A percentile compares a stretch with the other conserved stretches of the same genome.
Evolutionary conservation across 139 green algal species (phyloP).

Genomic region (Auxenochlorella protothecoides): DNA sequence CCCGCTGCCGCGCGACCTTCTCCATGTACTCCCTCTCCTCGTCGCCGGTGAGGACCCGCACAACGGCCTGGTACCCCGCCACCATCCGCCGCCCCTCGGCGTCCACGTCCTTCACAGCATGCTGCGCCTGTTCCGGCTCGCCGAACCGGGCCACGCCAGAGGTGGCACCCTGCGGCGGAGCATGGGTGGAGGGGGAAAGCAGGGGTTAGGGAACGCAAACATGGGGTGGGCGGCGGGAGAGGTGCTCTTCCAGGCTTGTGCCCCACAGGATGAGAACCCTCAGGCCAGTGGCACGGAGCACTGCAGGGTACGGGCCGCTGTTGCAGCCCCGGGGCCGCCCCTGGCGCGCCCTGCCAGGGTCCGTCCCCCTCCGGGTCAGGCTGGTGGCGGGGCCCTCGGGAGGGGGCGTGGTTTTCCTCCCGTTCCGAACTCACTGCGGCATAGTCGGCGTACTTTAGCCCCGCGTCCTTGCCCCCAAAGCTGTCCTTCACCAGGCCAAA

Average conservation of each 20-base stretch:
- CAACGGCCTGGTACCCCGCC: constrained; percentile 21
- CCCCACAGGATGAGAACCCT: background rate
- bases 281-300: too few relatives aligned
- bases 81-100: constrained; percentile 37
- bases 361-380: background rate
- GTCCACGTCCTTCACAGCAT: constrained; percentile 6
- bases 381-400: too few relatives aligned
- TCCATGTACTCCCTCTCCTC: constrained; percentile 51
- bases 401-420: too few relatives aligned
- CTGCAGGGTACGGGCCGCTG: background rate
- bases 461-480: constrained; percentile 34
- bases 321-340: background rate
- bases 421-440: constrained; percentile 8
- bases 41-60: constrained; percentile 46
- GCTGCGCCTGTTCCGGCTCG: constrained; percentile 18
- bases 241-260: background rate
- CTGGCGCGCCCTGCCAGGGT: background rate
- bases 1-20: constrained; percentile 16
- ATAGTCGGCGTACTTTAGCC: constrained; percentile 42
- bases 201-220: background rate
- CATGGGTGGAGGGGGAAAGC: background rate
- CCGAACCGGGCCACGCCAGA: constrained; percentile 41
- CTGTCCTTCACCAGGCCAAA: constrained; percentile 33
- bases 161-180: constrained; percentile 21
- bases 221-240: background rate